Conservation (phyloP, 75 land plant genomes). For the Picea glauca region DNA sequence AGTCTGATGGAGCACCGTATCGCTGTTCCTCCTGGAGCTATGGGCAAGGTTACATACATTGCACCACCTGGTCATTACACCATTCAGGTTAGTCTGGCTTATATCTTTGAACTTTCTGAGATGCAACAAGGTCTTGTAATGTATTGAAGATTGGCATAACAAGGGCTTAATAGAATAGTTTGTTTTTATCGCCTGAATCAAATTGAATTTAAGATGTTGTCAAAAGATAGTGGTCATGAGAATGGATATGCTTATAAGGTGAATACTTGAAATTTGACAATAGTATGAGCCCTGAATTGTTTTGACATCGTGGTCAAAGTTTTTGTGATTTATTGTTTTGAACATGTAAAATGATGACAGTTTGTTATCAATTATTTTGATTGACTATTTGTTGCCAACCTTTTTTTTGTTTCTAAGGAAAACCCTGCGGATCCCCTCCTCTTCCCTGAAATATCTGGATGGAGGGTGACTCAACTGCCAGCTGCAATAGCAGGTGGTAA, state of each 20-base stretch:
- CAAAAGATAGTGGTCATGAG: neutral
- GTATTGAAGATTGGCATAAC: neutral
- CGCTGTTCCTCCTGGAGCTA: slow-evolving; percentile 93
- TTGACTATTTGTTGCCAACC: neutral
- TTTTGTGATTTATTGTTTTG: neutral
- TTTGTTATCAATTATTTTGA: neutral
- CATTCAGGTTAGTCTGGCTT: slow-evolving; percentile 50
- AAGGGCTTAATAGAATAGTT: neutral
- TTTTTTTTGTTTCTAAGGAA: neutral
- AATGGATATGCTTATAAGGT: neutral
- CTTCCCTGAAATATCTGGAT: too few species aligned
- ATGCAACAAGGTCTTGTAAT: neutral
- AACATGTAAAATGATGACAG: neutral
- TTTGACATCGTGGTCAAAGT: neutral
- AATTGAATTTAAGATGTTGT: too few species aligned
- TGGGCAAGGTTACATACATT: slow-evolving; percentile 93
- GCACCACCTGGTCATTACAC: slow-evolving; percentile 93
- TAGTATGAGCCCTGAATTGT: neutral
- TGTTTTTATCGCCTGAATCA: neutral
- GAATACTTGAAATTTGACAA: neutral
- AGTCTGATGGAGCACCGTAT: slow-evolving; percentile 91
- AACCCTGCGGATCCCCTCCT: too few species aligned
- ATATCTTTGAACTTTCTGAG: neutral
- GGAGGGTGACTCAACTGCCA: too few species aligned
- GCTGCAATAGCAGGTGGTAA: too few species aligned